Evolutionary conservation across 2,329 filamentous ascomycete species (phyloP).

Genomic region (Cladophialophora yegresii): DNA sequence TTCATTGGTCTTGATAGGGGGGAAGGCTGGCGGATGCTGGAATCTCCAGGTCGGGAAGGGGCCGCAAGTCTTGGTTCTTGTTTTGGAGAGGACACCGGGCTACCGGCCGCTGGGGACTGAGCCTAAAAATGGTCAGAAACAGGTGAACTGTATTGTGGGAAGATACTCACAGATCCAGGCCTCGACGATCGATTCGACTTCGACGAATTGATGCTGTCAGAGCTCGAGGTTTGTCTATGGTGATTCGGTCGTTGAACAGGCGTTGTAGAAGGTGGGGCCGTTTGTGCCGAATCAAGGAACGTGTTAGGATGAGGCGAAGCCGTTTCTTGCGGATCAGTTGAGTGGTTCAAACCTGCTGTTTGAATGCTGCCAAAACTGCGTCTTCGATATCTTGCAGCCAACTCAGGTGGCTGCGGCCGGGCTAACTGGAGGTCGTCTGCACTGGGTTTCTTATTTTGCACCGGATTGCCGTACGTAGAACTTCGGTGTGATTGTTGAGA

Average conservation of each 20-base stretch:
- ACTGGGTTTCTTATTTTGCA: slow-evolving; percentile 60
- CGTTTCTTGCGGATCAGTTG: slow-evolving; percentile 37
- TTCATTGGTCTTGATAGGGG: slow-evolving; percentile 71
- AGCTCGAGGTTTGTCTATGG: slow-evolving; percentile 58
- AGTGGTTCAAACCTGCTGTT: slow-evolving; percentile 44
- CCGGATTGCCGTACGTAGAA: slow-evolving; percentile 47
- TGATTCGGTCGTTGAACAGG: slow-evolving; percentile 40
- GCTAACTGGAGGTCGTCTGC: slow-evolving; percentile 69
- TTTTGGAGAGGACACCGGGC: slow-evolving; percentile 6
- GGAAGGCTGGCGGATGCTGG: slow-evolving; percentile 56
- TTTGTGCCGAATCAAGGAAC: slow-evolving; percentile 39
- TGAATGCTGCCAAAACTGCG: slow-evolving; percentile 76
- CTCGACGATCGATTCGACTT: slow-evolving; percentile 55
- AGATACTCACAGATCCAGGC: slow-evolving; percentile 65
- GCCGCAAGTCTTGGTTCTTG: slow-evolving; percentile 20
- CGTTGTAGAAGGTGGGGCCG: not conserved
- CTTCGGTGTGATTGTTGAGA: slow-evolving; percentile 39
- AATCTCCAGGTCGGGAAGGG: slow-evolving; percentile 22
- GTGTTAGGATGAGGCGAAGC: slow-evolving; percentile 40
- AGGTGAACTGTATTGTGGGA: slow-evolving; percentile 16
- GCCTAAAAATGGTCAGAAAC: slow-evolving; percentile 23
- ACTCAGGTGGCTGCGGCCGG: slow-evolving; percentile 58
- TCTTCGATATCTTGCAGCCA: slow-evolving; percentile 74
- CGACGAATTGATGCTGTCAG: slow-evolving; percentile 61
- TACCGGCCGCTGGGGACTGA: slow-evolving; percentile 4